A percentile compares a stretch with the other conserved stretches of the same genome.
phyloP scores from a whole-genome alignment of 331 rosid genomes.

The Saraca asoca region DNA sequence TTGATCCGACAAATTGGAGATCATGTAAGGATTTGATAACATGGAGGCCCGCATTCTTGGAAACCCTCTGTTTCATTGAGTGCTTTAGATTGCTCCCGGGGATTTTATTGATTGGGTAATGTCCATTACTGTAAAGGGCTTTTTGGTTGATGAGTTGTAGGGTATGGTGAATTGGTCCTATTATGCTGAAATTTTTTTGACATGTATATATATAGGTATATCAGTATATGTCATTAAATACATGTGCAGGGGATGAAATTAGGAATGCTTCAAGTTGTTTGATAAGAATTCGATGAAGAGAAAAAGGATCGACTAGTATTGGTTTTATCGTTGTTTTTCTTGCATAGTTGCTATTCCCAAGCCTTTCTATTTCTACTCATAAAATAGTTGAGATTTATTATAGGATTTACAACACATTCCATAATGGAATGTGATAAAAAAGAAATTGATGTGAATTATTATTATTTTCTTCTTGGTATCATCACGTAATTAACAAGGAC shows the following conservation, averaged over 20 bases:
- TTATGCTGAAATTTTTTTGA: constrained; percentile 35
- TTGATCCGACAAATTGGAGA: neutral
- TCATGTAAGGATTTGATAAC: too few species aligned
- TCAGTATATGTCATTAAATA: constrained; percentile 34
- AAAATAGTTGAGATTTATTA: too few species aligned
- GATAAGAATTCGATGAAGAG: constrained; percentile 33
- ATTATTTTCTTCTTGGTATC: too few species aligned
- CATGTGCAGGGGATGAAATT: constrained; percentile 35
- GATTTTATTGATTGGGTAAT: too few species aligned
- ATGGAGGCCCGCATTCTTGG: constrained; percentile 17
- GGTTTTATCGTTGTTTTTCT: constrained; percentile 23
- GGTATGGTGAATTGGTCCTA: neutral
- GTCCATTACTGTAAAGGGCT: neutral
- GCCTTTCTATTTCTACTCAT: too few species aligned
- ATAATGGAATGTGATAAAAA: too few species aligned
- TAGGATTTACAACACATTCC: too few species aligned
- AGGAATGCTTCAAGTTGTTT: constrained; percentile 38
- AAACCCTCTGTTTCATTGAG: too few species aligned
- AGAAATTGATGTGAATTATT: too few species aligned
- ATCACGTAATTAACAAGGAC: too few species aligned
- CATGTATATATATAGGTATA: constrained; percentile 44
- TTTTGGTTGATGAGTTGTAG: neutral
- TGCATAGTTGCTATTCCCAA: constrained; percentile 4
- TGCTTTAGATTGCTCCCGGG: constrained; percentile 6
- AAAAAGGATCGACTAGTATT: neutral